A percentile compares a stretch with the other conserved stretches of the same genome.
These are phyloP conservation scores for Penicillium sp. DNA, from an alignment of 2,329 filamentous ascomycete species.

Conservation along the genomic window DNA sequence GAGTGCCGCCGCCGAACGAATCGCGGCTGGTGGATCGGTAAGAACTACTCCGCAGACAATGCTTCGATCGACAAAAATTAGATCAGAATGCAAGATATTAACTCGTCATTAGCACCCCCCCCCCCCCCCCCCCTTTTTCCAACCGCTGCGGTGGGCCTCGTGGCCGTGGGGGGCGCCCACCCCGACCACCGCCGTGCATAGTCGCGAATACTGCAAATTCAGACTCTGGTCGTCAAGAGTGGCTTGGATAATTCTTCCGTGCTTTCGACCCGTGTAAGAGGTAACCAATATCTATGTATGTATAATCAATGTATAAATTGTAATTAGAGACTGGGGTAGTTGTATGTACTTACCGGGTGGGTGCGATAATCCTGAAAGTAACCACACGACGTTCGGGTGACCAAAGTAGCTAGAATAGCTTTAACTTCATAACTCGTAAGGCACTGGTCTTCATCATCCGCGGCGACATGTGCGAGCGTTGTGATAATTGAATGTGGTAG, in stretches of 20 bases:
- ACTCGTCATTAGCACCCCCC: too few species aligned
- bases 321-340: too few species aligned
- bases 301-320: not conserved
- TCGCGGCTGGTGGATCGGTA: too few species aligned
- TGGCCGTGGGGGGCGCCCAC: too few species aligned
- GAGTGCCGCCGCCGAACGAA: too few species aligned
- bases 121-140: too few species aligned
- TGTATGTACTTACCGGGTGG: constrained; percentile 1
- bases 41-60: too few species aligned
- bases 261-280: constrained; percentile 5
- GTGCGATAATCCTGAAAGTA: not conserved
- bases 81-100: too few species aligned
- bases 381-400: not conserved
- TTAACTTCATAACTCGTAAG: constrained; percentile 1
- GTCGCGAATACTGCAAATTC: constrained; percentile 1
- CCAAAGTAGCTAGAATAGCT: constrained; percentile 2
- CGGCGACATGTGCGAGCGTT: not conserved
- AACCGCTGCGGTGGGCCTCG: too few species aligned
- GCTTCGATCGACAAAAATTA: too few species aligned
- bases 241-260: constrained; percentile 9
- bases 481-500: constrained; percentile 2
- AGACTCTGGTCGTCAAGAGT: not conserved
- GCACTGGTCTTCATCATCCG: not conserved
- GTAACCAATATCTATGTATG: not conserved
- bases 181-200: too few species aligned